A percentile compares a stretch with the other conserved stretches of the same genome.
Conservation (phyloP, 352 stramenopile species). For the Phytophthora rubi region DNA sequence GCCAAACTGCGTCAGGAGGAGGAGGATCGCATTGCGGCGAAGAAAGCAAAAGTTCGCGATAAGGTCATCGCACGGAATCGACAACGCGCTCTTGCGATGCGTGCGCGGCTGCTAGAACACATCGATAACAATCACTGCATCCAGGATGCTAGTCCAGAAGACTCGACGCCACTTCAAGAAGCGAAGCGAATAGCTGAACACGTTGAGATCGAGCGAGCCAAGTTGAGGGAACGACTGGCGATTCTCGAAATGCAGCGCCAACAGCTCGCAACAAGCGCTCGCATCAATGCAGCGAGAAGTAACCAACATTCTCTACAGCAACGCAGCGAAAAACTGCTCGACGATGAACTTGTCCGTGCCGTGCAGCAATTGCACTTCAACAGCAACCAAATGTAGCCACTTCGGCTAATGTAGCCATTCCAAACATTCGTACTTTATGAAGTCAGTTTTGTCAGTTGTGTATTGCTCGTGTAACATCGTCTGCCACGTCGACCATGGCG, state of each 20-base stretch:
- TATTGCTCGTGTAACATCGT: slow-evolving; percentile 13
- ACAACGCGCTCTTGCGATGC: slow-evolving; percentile 47
- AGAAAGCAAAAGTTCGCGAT: slow-evolving; percentile 44
- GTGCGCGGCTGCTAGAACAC: slow-evolving; percentile 16
- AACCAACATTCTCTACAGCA: slow-evolving; percentile 15
- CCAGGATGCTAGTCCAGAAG: neutral
- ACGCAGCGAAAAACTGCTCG: slow-evolving; percentile 23
- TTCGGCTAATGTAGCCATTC: neutral
- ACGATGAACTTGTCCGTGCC: slow-evolving; percentile 40
- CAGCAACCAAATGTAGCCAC: slow-evolving; percentile 24
- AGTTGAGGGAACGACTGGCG: slow-evolving; percentile 22
- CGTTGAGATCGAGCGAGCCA: slow-evolving; percentile 22
- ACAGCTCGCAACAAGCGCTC: slow-evolving; percentile 8
- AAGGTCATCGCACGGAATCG: slow-evolving; percentile 53
- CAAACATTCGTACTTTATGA: slow-evolving; percentile 24
- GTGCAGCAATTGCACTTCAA: slow-evolving; percentile 47
- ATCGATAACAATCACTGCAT: slow-evolving; percentile 6
- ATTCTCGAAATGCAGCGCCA: slow-evolving; percentile 27
- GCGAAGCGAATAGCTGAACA: slow-evolving; percentile 23
- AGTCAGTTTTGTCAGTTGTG: slow-evolving; percentile 3
- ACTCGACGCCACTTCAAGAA: slow-evolving; percentile 1
- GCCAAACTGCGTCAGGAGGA: slow-evolving; percentile 29
- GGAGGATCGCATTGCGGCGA: slow-evolving; percentile 29
- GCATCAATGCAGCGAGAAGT: neutral
- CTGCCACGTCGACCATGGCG: slow-evolving; percentile 13